phyloP scores from a whole-genome alignment of 1,284 basidiomycete genomes.

The Stygiomarasmius scandens region DNA sequence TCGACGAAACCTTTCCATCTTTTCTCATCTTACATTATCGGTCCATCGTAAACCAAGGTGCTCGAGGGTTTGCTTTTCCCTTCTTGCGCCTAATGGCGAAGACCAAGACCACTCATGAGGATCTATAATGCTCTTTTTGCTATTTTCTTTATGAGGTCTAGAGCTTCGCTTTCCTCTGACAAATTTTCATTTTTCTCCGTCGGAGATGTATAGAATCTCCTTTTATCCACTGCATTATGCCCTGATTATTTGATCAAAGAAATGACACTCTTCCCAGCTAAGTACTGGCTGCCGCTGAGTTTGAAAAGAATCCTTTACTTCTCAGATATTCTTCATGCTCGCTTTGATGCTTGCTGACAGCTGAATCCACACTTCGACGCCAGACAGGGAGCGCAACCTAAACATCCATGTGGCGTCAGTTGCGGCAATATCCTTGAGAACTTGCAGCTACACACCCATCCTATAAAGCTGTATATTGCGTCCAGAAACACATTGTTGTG shows the following conservation, averaged over 20 bases:
- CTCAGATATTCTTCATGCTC: slow-evolving; percentile 40
- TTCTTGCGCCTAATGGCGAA: slow-evolving; percentile 72
- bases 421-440: not conserved
- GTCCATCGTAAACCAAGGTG: slow-evolving; percentile 60
- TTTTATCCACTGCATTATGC: not conserved
- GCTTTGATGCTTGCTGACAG: slow-evolving; percentile 28
- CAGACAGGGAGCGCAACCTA: slow-evolving; percentile 40
- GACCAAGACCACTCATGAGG: slow-evolving; percentile 64
- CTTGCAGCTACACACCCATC: not conserved
- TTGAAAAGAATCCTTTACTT: slow-evolving; percentile 13
- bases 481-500: no score
- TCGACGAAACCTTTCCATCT: slow-evolving; percentile 16
- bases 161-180: slow-evolving; percentile 76
- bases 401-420: not conserved
- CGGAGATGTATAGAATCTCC: not conserved
- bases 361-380: slow-evolving; percentile 36
- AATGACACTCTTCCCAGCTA: no score
- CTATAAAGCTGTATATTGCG: no score
- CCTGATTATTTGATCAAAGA: no score
- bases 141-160: slow-evolving; percentile 27
- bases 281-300: not conserved
- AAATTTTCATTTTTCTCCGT: slow-evolving; percentile 27
- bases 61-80: slow-evolving; percentile 40
- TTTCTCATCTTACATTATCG: slow-evolving; percentile 55
- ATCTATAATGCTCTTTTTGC: slow-evolving; percentile 69